Percentiles rank a stretch among this genome's conserved stretches.
Evolutionary conservation across 257 asterid species (phyloP).

Genomic region (Solanum appendiculatum): DNA sequence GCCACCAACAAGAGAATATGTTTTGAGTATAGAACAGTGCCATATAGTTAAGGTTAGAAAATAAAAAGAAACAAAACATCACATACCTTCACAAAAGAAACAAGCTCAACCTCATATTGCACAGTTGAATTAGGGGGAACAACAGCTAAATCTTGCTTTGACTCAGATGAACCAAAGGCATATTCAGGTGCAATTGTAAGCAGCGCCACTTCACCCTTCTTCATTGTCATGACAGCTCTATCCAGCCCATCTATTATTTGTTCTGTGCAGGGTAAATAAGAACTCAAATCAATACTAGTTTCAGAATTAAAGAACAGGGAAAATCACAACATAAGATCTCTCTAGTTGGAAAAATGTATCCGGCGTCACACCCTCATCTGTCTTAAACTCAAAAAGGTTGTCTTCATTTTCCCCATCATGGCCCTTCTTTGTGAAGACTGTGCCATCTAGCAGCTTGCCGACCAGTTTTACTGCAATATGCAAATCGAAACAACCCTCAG

Average conservation of each 20-base stretch:
- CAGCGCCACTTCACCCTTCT: conserved; percentile 51
- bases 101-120: conserved; percentile 49
- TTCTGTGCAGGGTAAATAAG: conserved; percentile 20
- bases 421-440: conserved; percentile 43
- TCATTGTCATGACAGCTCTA: conserved; percentile 49
- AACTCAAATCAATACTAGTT: not conserved
- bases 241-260: conserved; percentile 65
- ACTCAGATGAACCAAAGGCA: conserved; percentile 48
- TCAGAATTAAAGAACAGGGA: not conserved
- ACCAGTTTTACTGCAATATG: conserved; percentile 41
- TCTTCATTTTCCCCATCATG: conserved; percentile 34
- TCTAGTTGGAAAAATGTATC: not conserved
- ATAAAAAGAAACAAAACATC: not conserved
- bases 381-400: conserved; percentile 54
- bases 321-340: not conserved
- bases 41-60: not conserved
- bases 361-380: conserved; percentile 45
- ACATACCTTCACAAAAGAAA: conserved; percentile 53
- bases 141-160: conserved; percentile 41
- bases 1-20: not conserved
- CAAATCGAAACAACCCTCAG: not conserved
- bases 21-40: not conserved
- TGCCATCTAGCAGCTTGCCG: conserved; percentile 60
- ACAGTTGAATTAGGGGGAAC: conserved; percentile 64
- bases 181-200: conserved; percentile 54